A percentile compares a stretch with the other conserved stretches of the same genome.
These are phyloP conservation scores for Venturia carpophila DNA, from an alignment of 2,329 filamentous ascomycete species.

Conservation along the genomic window DNA sequence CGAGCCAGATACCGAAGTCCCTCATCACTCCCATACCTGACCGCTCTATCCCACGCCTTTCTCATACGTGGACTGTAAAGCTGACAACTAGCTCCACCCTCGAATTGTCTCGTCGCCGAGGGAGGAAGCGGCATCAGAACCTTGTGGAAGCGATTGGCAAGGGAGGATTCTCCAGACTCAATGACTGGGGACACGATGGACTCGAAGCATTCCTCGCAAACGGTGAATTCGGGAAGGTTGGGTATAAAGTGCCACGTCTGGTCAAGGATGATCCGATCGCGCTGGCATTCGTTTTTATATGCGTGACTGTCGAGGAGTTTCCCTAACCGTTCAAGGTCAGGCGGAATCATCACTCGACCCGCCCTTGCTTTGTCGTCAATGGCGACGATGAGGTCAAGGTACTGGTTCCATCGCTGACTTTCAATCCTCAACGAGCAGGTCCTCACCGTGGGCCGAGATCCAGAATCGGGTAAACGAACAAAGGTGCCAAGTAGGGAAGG, in stretches of 20 bases:
- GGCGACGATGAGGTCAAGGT: constrained; percentile 49
- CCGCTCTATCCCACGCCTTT: constrained; percentile 59
- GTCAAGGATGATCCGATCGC: constrained; percentile 54
- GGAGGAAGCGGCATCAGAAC: constrained; percentile 43
- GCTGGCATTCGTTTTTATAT: constrained; percentile 48
- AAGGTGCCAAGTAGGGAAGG: constrained; percentile 65
- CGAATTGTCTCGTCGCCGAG: constrained; percentile 32
- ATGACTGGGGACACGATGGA: constrained; percentile 66
- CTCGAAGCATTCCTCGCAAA: constrained; percentile 82
- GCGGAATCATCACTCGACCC: constrained; percentile 28
- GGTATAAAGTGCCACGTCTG: constrained; percentile 72
- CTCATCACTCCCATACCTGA: constrained; percentile 43
- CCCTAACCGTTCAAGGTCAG: constrained; percentile 55
- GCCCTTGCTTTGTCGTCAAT: constrained; percentile 40
- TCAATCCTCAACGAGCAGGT: constrained; percentile 61
- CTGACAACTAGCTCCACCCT: constrained; percentile 54
- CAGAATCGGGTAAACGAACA: constrained; percentile 37
- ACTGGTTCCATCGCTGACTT: constrained; percentile 48
- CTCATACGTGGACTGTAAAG: constrained; percentile 78
- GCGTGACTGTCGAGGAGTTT: constrained; percentile 46
- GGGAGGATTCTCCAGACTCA: constrained; percentile 40
- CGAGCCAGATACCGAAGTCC: constrained; percentile 61
- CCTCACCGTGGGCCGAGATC: constrained; percentile 35
- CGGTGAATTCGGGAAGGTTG: constrained; percentile 65
- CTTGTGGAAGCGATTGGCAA: constrained; percentile 39